phyloP scores from a whole-genome alignment of 2,329 filamentous ascomycete species.

The Albophoma yamanashiensis region DNA sequence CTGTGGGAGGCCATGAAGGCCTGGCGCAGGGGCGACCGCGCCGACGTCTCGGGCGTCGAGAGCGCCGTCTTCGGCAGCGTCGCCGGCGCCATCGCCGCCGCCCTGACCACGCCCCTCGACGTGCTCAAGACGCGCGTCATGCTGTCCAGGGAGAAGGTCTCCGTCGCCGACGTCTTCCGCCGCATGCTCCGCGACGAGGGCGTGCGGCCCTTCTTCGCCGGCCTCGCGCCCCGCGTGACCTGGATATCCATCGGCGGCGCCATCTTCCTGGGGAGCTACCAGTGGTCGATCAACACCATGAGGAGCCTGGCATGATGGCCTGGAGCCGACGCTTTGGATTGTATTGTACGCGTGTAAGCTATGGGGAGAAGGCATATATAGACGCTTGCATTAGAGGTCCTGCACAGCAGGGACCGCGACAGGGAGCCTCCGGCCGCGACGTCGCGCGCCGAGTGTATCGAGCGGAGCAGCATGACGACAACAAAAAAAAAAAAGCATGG shows the following conservation, averaged over 20 bases:
- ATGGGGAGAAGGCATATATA: not conserved
- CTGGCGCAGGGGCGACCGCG: slow-evolving; percentile 28
- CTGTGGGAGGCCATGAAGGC: slow-evolving; percentile 90
- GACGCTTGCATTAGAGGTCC: not conserved
- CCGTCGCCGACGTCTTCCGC: slow-evolving; percentile 47
- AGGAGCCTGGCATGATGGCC: slow-evolving; percentile 10
- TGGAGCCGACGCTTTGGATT: not conserved
- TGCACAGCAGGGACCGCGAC: not conserved
- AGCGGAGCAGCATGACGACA: not conserved
- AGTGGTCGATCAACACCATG: slow-evolving; percentile 73
- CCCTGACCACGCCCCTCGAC: slow-evolving; percentile 82
- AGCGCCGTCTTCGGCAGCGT: slow-evolving; percentile 78
- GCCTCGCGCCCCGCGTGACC: slow-evolving; percentile 70
- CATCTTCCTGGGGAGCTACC: slow-evolving; percentile 89
- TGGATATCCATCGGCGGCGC: slow-evolving; percentile 95
- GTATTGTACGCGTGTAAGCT: slow-evolving; percentile 3
- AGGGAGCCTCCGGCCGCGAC: no score
- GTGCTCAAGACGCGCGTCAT: slow-evolving; percentile 96
- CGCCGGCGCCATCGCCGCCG: slow-evolving; percentile 77
- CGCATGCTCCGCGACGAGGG: slow-evolving; percentile 56
- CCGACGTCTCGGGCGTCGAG: slow-evolving; percentile 55
- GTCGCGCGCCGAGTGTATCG: not conserved
- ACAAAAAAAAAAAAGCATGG: not conserved
- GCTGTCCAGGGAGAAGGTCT: slow-evolving; percentile 62
- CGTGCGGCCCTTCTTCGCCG: slow-evolving; percentile 59